Evolutionary conservation across 106 monocot species (phyloP), one percentile per base, ranked within the genome.

Genomic region (Apostasia shenzhenica): DNA sequence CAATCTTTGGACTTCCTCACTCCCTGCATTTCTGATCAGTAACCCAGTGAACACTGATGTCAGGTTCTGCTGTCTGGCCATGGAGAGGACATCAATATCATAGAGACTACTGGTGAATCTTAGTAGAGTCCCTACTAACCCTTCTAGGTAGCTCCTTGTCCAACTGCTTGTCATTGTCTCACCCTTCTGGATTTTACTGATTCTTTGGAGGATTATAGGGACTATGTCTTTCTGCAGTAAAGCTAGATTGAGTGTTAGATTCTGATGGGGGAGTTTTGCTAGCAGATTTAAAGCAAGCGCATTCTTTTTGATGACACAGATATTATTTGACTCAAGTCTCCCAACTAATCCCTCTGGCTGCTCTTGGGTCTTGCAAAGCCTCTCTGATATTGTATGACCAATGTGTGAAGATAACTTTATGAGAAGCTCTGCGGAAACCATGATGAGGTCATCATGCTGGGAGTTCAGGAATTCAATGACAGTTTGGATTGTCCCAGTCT

Each of bases 101-200:
- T 86, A 76, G 45, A 86, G 65, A 11, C 83, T 86, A 5, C 81
- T 54, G 6, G 90, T 86, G 76, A 90, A 81, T 63, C 90, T 75
- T 48, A 84, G 83, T 2, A 90, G 70, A 46, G 71, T 79, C 9
- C 90, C 86, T 40, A 86, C 90, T n/a, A 86, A 68, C 2, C 81
- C 81, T 68, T 90, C 86, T 10, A 90, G 56, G 71, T 83, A 86
- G 54, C 3, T 2, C 61, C 46, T 76, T 11, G 61, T 57, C 50
- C 79, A 52, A 57, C 66, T 72, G 55, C 75, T 73, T 48, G 50
- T 13, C 47, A 67, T 68, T 42, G 42, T 43, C 61, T 67, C 78
- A 1, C 75, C 75, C 61, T 72, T 79, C 67, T 82, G 80, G 55
- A 90, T 69, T 5, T 54, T 76, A 4, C 72, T 59, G 10, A 90